Base-by-base conservation (phyloP, 2,329 filamentous ascomycete species). In the Beauveria caledonica region DNA sequence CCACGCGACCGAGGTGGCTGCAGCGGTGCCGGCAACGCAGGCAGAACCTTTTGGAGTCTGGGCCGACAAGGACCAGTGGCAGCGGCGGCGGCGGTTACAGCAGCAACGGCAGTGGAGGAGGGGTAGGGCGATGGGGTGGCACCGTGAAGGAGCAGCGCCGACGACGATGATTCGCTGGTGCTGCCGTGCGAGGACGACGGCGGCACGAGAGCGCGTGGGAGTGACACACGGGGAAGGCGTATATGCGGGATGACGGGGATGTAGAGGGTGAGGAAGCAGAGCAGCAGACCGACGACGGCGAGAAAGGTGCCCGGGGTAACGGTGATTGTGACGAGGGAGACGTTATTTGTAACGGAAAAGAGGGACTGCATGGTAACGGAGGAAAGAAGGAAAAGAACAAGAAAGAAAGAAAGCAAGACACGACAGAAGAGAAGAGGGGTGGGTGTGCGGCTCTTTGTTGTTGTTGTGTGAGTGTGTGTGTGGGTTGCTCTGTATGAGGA, bases 301-400 rank as follows among this genome's bases (percentile, higher is more conserved):
- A 85, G 73, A 69, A 80, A 85, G 60, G 81, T 82, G 70, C 80
- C 80, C 25, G 83, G 82, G 45, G 82, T 80, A 70, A 85, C 79
- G 67, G 75, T 80, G 68, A 86, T 76, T 72, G 78, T 85, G 69
- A 86, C 69, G 66, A 86, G 77, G 61, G 81, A 82, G 69, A 85
- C 77, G 78, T 84, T 80, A 72, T 82, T 85, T 73, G 84, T 82
- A 65, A 85, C 78, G 58, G 81, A 81, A 66, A 86, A 73, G 70
- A 85, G 75, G 62, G 82, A 82, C 75, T 78, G 79, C 82, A 85
- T 84, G 69, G 73, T 56, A 27, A 36, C n/a, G 40, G 36, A 36
- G 25, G 10, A 36, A 36, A 19, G 40, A 15, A 45, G 33, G 33
- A 13, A 36, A 36, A 36, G 33, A 36, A 36, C 33, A 36, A 36